Percentiles rank a stretch among this genome's conserved stretches.
Evolutionary conservation across 352 stramenopile species (phyloP).

Genomic region (Globisporangium heterothallicum): DNA sequence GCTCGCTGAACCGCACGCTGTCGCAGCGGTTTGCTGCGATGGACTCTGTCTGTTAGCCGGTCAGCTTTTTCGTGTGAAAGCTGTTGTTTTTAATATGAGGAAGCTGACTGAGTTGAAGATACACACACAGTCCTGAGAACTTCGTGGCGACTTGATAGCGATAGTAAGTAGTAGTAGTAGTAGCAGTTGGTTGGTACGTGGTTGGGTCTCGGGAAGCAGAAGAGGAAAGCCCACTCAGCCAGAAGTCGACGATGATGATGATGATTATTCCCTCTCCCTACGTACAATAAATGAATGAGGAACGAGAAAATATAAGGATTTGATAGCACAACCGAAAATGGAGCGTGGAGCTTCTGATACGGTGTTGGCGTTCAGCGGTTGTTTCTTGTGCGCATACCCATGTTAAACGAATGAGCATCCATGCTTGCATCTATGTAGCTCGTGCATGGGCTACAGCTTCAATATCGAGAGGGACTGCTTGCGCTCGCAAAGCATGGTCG

Average conservation of each 20-base stretch:
- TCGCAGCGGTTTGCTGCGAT: conserved; percentile 70
- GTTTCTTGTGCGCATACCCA: not conserved
- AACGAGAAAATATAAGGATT: not conserved
- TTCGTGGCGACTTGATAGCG: not conserved
- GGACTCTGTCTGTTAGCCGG: conserved; percentile 66
- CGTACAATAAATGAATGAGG: conserved; percentile 1
- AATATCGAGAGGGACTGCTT: not conserved
- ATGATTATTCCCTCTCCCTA: not conserved
- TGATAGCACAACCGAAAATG: too few relatives aligned
- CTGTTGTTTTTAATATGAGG: not conserved
- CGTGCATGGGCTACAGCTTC: too few relatives aligned
- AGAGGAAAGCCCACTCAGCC: too few relatives aligned
- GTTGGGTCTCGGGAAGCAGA: not conserved
- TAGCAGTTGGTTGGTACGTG: not conserved
- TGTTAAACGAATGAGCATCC: not conserved
- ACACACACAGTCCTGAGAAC: too few relatives aligned
- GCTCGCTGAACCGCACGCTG: conserved; percentile 69
- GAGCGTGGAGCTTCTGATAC: too few relatives aligned
- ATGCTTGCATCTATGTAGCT: too few relatives aligned
- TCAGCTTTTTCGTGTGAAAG: not conserved
- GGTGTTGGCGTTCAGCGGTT: not conserved
- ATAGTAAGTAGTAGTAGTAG: not conserved
- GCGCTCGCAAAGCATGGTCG: not conserved
- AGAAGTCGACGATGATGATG: too few relatives aligned
- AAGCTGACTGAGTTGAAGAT: not conserved